A percentile compares a stretch with the other conserved stretches of the same genome.
Conservation (phyloP, 495 filamentous ascomycete genomes). For the Aspergillus diversus region DNA sequence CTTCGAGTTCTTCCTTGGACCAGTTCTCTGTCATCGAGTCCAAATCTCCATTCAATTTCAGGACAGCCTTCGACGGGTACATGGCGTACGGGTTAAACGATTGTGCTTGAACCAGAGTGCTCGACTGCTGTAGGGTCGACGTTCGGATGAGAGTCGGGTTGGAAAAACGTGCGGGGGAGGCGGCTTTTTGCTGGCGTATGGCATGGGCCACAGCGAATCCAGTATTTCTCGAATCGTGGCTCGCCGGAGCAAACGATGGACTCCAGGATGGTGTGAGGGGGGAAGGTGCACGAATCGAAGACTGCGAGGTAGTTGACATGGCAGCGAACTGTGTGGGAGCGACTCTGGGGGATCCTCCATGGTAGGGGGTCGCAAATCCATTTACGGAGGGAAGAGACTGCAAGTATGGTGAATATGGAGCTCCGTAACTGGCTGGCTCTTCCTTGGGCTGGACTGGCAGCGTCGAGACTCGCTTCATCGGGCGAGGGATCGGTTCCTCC, state of each 20-base stretch:
- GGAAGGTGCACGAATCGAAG: constrained; percentile 44
- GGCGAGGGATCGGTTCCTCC: constrained; percentile 38
- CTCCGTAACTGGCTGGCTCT: constrained; percentile 40
- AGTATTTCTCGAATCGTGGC: constrained; percentile 34
- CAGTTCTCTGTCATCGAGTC: constrained; percentile 77
- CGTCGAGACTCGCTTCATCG: constrained; percentile 49
- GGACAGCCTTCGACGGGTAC: constrained; percentile 82
- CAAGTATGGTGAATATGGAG: constrained; percentile 50
- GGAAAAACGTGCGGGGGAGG: constrained; percentile 47
- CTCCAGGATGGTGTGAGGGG: constrained; percentile 51
- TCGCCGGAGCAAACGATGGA: constrained; percentile 41
- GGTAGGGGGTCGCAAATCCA: constrained; percentile 38
- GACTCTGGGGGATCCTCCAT: constrained; percentile 37
- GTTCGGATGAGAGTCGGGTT: constrained; percentile 81
- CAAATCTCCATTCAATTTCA: constrained; percentile 85
- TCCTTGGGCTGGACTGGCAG: constrained; percentile 47
- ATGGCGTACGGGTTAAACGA: constrained; percentile 79
- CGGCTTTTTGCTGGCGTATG: constrained; percentile 38
- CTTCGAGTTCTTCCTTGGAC: constrained; percentile 76
- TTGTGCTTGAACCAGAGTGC: constrained; percentile 45
- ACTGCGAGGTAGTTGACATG: constrained; percentile 38
- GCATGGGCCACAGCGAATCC: constrained; percentile 37
- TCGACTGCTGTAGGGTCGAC: constrained; percentile 71
- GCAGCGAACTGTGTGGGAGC: constrained; percentile 35
- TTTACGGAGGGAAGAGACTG: constrained; percentile 41